Percentiles rank a stretch among this genome's conserved stretches.
Evolutionary conservation across 768 basidiomycete species (phyloP).

Genomic region (Fistulinella prunicolor): DNA sequence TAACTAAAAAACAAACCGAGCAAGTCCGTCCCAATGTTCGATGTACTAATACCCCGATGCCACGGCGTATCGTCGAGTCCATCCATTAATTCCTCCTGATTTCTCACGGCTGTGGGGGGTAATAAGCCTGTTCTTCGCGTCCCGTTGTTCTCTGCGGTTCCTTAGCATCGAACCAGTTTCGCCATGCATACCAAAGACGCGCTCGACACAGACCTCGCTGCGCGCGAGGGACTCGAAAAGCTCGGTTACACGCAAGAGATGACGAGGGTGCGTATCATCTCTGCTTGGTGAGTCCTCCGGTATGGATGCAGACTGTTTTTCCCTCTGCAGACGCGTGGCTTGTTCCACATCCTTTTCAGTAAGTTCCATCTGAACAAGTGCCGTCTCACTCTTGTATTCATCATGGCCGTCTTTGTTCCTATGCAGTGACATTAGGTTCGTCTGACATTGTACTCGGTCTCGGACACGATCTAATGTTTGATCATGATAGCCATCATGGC

Average conservation of each 20-base stretch:
- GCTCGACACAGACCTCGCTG: slow-evolving; percentile 22
- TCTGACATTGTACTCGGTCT: neutral
- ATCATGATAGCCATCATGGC: slow-evolving; percentile 51
- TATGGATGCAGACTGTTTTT: too few species aligned
- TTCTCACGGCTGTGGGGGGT: too few species aligned
- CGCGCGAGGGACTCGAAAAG: slow-evolving; percentile 41
- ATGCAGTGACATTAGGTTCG: slow-evolving; percentile 49
- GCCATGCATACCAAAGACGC: slow-evolving; percentile 12
- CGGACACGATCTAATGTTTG: slow-evolving; percentile 1
- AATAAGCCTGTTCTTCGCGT: too few species aligned
- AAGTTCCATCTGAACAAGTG: slow-evolving; percentile 15
- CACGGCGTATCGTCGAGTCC: too few species aligned
- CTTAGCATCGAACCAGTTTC: too few species aligned
- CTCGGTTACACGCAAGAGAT: slow-evolving; percentile 58
- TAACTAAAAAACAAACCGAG: too few species aligned
- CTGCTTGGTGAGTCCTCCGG: too few species aligned
- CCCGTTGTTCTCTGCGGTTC: too few species aligned
- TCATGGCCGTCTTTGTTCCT: neutral
- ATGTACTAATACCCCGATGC: too few species aligned
- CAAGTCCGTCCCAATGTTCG: too few species aligned
- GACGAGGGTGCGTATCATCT: slow-evolving; percentile 38
- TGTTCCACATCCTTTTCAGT: slow-evolving; percentile 56
- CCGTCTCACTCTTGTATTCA: slow-evolving; percentile 2
- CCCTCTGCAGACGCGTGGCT: slow-evolving; percentile 32
- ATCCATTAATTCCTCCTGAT: too few species aligned